phyloP scores from a whole-genome alignment of 2,329 filamentous ascomycete species.

The Aspergillus tamarii region DNA sequence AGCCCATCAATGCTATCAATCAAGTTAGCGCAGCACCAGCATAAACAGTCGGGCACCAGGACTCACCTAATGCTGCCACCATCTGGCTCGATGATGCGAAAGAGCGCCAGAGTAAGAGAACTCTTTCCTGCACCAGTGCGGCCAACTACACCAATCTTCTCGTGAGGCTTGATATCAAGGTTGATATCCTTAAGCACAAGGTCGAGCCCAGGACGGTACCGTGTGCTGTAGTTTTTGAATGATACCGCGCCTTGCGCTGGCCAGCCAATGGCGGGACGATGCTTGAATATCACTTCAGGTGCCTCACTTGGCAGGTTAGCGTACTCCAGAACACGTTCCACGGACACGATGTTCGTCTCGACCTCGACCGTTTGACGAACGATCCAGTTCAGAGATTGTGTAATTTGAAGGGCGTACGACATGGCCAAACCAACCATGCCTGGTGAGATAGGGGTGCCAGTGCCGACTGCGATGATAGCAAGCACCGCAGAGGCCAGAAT shows the following conservation, averaged over 20 bases:
- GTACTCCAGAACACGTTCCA: slow-evolving; percentile 97
- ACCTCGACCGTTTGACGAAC: slow-evolving; percentile 98
- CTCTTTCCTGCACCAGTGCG: slow-evolving; percentile 96
- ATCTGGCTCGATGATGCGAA: slow-evolving; percentile 90
- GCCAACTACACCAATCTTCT: slow-evolving; percentile 97
- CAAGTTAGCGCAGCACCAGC: slow-evolving; percentile 21
- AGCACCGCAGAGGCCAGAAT: slow-evolving; percentile 86
- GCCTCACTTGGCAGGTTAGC: slow-evolving; percentile 88
- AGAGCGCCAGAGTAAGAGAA: slow-evolving; percentile 86
- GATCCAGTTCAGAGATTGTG: slow-evolving; percentile 97
- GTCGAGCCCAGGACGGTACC: slow-evolving; percentile 87
- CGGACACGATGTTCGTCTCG: slow-evolving; percentile 99
- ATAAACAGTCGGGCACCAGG: slow-evolving; percentile 9
- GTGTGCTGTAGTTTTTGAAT: slow-evolving; percentile 91
- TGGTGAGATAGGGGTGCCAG: slow-evolving; percentile 63
- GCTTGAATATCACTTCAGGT: slow-evolving; percentile 87
- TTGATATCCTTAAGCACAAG: slow-evolving; percentile 91
- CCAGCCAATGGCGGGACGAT: slow-evolving; percentile 87
- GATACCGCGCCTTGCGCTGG: slow-evolving; percentile 84
- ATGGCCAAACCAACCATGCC: slow-evolving; percentile 90
- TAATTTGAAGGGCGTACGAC: slow-evolving; percentile 97
- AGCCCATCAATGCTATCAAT: slow-evolving; percentile 74
- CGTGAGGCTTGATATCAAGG: slow-evolving; percentile 88
- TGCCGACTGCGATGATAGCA: slow-evolving; percentile 77
- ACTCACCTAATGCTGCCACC: slow-evolving; percentile 70